Evolutionary conservation across 169 alveolate genomes (phyloP).

Genomic region (Plasmodium vinckei): DNA sequence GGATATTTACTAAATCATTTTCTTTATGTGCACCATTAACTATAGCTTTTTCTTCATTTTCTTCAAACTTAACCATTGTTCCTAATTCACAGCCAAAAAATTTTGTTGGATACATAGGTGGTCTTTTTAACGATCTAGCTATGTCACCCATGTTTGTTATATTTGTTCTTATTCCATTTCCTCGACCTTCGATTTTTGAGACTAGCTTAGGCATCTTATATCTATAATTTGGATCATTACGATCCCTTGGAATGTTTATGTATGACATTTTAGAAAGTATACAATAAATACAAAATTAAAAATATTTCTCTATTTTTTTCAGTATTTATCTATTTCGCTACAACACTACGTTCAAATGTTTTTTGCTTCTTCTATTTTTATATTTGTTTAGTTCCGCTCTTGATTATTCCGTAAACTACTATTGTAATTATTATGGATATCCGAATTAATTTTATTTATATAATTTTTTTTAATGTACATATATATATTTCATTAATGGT

Average conservation of each 20-base stretch:
- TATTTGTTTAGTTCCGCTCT: no score
- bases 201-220: constrained; percentile 97
- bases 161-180: constrained; percentile 98
- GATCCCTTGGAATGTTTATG: constrained; percentile 94
- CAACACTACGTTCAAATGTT: no score
- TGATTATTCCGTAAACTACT: no score
- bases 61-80: constrained; percentile 95
- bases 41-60: constrained; percentile 94
- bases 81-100: constrained; percentile 97
- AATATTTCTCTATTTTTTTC: no score
- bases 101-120: constrained; percentile 94
- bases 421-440: no score
- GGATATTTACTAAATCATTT: constrained; percentile 90
- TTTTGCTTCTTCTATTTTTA: no score
- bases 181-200: constrained; percentile 95
- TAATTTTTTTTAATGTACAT: no score
- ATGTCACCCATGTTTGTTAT: constrained; percentile 97
- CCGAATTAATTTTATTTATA: no score
- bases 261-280: constrained; percentile 78
- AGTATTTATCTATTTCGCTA: no score
- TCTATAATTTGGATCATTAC: constrained; percentile 96
- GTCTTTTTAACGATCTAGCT: constrained; percentile 94
- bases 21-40: constrained; percentile 96
- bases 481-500: no score
- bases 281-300: no score